These are phyloP conservation scores for Falciphora oryzae DNA, from an alignment of 2,329 filamentous ascomycete species.

Conservation along the genomic window DNA sequence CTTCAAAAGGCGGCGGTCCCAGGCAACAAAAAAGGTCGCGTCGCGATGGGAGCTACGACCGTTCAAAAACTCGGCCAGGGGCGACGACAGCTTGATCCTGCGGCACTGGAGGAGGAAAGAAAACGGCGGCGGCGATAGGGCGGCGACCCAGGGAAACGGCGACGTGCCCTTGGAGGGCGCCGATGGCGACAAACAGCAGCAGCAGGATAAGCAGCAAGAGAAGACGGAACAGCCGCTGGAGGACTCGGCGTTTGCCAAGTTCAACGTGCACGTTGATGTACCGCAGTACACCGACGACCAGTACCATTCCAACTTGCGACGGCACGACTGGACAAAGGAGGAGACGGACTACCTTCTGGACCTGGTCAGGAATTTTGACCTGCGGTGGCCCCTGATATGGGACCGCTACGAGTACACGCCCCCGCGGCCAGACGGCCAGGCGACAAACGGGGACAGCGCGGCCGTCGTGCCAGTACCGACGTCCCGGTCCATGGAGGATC, in stretches of 20 bases:
- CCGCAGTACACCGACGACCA: constrained; percentile 83
- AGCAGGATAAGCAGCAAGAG: constrained; percentile 8
- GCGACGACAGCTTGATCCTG: constrained; percentile 60
- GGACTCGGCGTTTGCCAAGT: constrained; percentile 72
- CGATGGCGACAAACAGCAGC: constrained; percentile 19
- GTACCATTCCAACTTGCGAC: constrained; percentile 70
- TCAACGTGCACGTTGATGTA: constrained; percentile 73
- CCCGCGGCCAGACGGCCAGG: constrained; percentile 26
- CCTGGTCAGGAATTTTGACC: constrained; percentile 69
- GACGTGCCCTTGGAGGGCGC: constrained; percentile 28
- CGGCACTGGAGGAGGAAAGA: constrained; percentile 72
- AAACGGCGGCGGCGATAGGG: neutral
- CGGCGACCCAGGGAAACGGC: neutral
- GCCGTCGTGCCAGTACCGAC: constrained; percentile 49
- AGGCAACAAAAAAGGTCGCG: constrained; percentile 49
- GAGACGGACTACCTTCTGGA: constrained; percentile 90
- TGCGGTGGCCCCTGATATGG: constrained; percentile 86
- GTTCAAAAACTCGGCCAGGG: constrained; percentile 74
- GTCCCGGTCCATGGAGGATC: constrained; percentile 72
- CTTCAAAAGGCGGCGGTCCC: constrained; percentile 51
- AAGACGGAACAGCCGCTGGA: constrained; percentile 30
- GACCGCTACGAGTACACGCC: constrained; percentile 76
- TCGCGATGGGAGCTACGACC: constrained; percentile 60
- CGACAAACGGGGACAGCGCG: constrained; percentile 40
- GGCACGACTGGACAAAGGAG: constrained; percentile 77